Conservation (phyloP, 148 eudicot genomes). For the Spergularia marina region DNA sequence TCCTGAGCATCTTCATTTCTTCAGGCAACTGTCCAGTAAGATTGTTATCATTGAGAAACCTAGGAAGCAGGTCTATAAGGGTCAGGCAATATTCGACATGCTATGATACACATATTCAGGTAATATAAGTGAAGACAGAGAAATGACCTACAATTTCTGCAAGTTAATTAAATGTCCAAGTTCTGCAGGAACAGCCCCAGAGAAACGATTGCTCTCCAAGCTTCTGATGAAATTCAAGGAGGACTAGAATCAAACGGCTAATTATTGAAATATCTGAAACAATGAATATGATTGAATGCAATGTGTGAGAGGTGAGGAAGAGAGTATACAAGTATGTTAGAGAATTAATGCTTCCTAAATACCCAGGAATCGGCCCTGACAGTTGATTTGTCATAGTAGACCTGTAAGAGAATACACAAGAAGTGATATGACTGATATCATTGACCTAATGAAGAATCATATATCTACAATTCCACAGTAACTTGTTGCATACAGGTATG, state of each 20-base stretch:
- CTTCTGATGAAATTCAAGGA: slow-evolving; percentile 24
- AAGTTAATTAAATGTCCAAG: slow-evolving; percentile 47
- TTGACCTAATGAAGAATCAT: background rate
- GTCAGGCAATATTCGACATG: background rate
- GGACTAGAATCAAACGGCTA: background rate
- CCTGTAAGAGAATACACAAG: slow-evolving; percentile 24
- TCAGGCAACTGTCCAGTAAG: slow-evolving; percentile 50
- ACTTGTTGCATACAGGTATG: background rate
- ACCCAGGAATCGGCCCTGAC: slow-evolving; percentile 50
- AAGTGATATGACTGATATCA: background rate
- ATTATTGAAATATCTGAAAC: background rate
- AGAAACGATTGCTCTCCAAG: slow-evolving; percentile 41
- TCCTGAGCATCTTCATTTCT: slow-evolving; percentile 38
- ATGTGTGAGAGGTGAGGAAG: background rate
- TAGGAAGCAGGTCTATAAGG: slow-evolving; percentile 15
- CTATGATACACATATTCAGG: background rate
- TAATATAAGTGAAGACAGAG: background rate
- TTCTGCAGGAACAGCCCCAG: slow-evolving; percentile 47
- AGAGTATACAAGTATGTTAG: slow-evolving; percentile 37
- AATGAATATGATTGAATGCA: background rate
- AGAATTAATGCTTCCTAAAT: slow-evolving; percentile 42
- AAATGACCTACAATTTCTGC: slow-evolving; percentile 28
- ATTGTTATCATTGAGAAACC: slow-evolving; percentile 42
- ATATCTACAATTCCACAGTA: background rate
- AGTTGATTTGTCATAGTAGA: slow-evolving; percentile 39